Conservation (phyloP, 2,329 filamentous ascomycete species). For the Apiospora marii region DNA sequence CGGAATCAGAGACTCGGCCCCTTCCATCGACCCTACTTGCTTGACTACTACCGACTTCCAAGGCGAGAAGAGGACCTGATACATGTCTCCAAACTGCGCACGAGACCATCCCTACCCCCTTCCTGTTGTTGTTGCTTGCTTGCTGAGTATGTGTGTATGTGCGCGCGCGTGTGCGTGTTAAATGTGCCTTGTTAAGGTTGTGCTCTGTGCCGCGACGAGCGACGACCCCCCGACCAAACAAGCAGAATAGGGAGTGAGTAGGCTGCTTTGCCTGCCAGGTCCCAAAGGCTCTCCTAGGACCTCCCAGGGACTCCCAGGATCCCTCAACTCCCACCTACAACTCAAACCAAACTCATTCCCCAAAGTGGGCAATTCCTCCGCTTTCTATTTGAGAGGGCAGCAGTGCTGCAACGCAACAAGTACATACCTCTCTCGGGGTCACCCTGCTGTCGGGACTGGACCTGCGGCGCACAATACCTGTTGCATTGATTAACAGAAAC, state of each 20-base stretch:
- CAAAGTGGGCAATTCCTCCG: constrained; percentile 5
- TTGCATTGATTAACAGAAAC: constrained; percentile 21
- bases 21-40: not conserved
- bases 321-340: constrained; percentile 13
- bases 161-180: not conserved
- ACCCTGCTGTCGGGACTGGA: constrained; percentile 20
- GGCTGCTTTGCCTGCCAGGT: not conserved
- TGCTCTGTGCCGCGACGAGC: constrained; percentile 15
- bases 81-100: constrained; percentile 22
- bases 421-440: not conserved
- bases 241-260: constrained; percentile 3
- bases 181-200: constrained; percentile 19
- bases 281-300: not conserved
- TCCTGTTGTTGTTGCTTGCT: constrained; percentile 3
- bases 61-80: constrained; percentile 22
- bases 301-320: constrained; percentile 5
- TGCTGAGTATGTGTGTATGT: constrained; percentile 13
- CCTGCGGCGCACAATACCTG: constrained; percentile 22
- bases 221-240: not conserved
- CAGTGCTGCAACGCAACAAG: constrained; percentile 11
- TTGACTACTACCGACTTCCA: constrained; percentile 2
- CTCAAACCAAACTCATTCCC: not conserved
- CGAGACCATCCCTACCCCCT: constrained; percentile 21
- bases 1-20: constrained; percentile 1
- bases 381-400: not conserved